A percentile compares a stretch with the other conserved stretches of the same genome.
These are phyloP conservation scores for Kluyveromyces lactis DNA, from an alignment of 805 yeast species.

Conservation along the genomic window DNA sequence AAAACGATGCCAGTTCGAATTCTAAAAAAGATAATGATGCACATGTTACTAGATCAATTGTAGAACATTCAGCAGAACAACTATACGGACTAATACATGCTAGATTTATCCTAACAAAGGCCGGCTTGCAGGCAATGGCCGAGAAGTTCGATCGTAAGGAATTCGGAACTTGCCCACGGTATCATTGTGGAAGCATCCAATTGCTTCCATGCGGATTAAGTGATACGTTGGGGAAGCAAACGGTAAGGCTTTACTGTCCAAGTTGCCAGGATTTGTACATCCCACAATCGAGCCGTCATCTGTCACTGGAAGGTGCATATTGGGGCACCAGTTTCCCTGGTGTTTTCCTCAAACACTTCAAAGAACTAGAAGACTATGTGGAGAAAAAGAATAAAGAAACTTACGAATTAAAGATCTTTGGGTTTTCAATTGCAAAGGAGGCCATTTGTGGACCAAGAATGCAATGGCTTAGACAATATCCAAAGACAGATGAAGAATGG, in stretches of 20 bases:
- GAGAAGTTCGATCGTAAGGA: constrained; percentile 82
- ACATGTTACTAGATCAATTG: constrained; percentile 45
- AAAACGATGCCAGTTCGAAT: constrained; percentile 12
- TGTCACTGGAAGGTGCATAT: constrained; percentile 91
- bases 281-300: constrained; percentile 79
- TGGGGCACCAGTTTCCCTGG: constrained; percentile 97
- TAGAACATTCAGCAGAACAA: constrained; percentile 86
- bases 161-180: constrained; percentile 90
- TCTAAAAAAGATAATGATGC: constrained; percentile 23
- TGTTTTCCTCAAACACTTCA: constrained; percentile 78
- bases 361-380: constrained; percentile 79
- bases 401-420: constrained; percentile 73
- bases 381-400: constrained; percentile 43
- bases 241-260: constrained; percentile 90
- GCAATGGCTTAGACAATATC: constrained; percentile 86
- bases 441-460: constrained; percentile 86
- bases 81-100: constrained; percentile 93
- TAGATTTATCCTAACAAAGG: constrained; percentile 78
- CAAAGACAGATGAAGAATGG: constrained; percentile 51
- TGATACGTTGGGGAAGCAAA: constrained; percentile 85
- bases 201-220: constrained; percentile 86
- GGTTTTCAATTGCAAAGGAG: constrained; percentile 70
- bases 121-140: constrained; percentile 87
- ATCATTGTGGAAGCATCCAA: constrained; percentile 82
- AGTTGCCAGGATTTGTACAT: constrained; percentile 86